Base-by-base conservation (phyloP, 371 early-diverging fungal genomes). In the Apophysomyces elegans region DNA sequence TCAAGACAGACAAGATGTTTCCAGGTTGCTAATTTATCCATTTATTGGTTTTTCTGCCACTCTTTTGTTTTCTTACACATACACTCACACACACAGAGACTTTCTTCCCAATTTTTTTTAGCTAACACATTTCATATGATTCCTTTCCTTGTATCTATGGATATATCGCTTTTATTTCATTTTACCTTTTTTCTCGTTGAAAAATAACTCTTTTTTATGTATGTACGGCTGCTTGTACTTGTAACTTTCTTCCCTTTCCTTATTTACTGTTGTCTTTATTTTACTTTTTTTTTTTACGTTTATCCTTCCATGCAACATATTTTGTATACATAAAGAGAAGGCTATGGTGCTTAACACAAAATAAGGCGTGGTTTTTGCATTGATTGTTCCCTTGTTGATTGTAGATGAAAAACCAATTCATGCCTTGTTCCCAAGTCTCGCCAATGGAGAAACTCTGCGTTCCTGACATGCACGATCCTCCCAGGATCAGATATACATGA, bases 1-100 rank as follows among this genome's bases (percentile, higher is more conserved):
- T 74, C 66, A 84, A 71, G 80, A 87, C 63, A 50, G 75, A 77
- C 21, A 72, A 72, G 63, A 73, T 73, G 56, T 58, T 56, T 37
- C 76, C 70, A 67, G 61, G 59, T 35, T 65, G 72, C 59, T 67
- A 59, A 54, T 62, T 58, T 59, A 41, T 66, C 47, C 37, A 14
- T 43, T 41, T 18, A 11, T 61, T 58, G 46, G 46, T 37, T 59
- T 69, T 32, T 46, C 58, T 58, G 16, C 47, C n/a, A 26, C 50
- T 45, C 50, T n/a, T 21, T 56, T 16, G 58, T 44, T 66, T 37
- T 41, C 41, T 41, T 56, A 12, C 58, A 64, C n/a, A 26, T 32
- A 45, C 58, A 41, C 37, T 58, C 44, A 12, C 58, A 13, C 58
- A 13, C 43, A 9, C 43, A 12, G n/a, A 45, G 4, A 13, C 16